These are phyloP conservation scores for Coffea canephora DNA, from an alignment of 257 asterid genomes.

Conservation along the genomic window DNA sequence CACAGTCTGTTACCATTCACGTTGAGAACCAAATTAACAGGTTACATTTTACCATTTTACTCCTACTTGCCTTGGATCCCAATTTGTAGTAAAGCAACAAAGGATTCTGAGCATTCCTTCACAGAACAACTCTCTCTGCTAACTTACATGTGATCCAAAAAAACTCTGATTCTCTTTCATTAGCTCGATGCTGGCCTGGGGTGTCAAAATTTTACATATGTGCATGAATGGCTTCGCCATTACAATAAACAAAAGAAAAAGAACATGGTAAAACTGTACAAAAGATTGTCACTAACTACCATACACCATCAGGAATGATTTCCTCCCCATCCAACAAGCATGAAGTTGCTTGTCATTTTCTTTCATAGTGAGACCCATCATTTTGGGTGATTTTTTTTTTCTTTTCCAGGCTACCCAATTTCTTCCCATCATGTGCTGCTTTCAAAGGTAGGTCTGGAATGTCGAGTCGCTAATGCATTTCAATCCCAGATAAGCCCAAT, in stretches of 20 bases:
- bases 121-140: background rate
- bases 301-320: conserved; percentile 21
- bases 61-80: background rate
- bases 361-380: background rate
- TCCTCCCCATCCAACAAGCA: conserved; percentile 17
- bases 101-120: background rate
- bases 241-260: conserved; percentile 16
- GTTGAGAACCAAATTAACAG: background rate
- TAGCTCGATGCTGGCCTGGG: conserved; percentile 21
- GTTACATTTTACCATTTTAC: background rate
- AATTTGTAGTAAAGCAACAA: background rate
- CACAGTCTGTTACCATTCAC: background rate
- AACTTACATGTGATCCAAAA: background rate
- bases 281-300: conserved; percentile 19
- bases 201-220: conserved; percentile 18
- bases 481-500: background rate
- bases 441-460: background rate
- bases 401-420: background rate
- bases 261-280: conserved; percentile 38
- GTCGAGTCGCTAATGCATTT: conserved; percentile 11
- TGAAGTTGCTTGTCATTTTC: background rate
- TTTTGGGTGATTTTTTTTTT: background rate
- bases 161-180: background rate
- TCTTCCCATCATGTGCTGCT: background rate
- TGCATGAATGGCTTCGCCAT: conserved; percentile 27